These are phyloP conservation scores for Candida morakotiae DNA, from an alignment of 805 yeast genomes.

Conservation along the genomic window DNA sequence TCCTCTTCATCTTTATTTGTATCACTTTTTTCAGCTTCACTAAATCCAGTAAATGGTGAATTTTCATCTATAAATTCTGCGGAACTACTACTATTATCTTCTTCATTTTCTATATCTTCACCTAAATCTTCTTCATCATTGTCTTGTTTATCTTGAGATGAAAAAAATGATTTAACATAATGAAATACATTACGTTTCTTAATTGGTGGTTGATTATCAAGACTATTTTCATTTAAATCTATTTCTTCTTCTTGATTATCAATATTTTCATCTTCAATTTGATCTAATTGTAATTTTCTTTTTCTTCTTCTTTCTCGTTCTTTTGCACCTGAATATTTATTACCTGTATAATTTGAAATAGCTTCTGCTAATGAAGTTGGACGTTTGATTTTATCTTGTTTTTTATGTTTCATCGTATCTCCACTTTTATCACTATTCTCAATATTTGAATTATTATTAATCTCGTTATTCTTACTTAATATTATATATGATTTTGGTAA, in stretches of 20 bases:
- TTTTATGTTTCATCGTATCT: background rate
- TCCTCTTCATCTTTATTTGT: conserved; percentile 15
- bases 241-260: conserved; percentile 13
- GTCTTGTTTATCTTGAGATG: conserved; percentile 9
- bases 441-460: background rate
- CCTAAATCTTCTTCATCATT: conserved; percentile 15
- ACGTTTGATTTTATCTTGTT: conserved; percentile 12
- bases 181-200: conserved; percentile 4
- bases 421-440: too few relatives aligned
- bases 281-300: conserved; percentile 21
- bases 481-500: conserved; percentile 35
- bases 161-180: conserved; percentile 4
- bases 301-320: conserved; percentile 19
- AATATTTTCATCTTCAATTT: conserved; percentile 13
- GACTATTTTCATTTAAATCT: conserved; percentile 15
- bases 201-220: background rate
- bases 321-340: conserved; percentile 15
- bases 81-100: conserved; percentile 4
- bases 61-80: conserved; percentile 1
- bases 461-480: conserved; percentile 19
- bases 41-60: conserved; percentile 11
- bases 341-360: conserved; percentile 47
- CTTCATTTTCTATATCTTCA: conserved; percentile 8
- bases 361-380: conserved; percentile 57
- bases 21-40: conserved; percentile 17